These are phyloP conservation scores for Boletus bicolor DNA, from an alignment of 768 basidiomycete species.

Conservation along the genomic window DNA sequence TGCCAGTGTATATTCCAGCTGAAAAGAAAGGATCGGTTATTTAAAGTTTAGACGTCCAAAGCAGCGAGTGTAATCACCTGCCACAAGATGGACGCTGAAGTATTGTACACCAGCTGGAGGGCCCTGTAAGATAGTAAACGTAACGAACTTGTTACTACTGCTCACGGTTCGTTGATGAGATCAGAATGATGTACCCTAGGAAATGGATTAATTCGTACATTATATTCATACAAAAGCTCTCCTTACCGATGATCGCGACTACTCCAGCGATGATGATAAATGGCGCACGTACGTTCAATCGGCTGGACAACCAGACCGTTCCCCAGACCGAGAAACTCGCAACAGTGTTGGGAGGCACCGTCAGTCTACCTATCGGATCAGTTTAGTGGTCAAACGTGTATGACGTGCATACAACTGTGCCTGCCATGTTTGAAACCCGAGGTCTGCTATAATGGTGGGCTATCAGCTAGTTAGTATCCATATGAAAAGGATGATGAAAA, in stretches of 20 bases:
- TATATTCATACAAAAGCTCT: not conserved
- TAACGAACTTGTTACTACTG: not conserved
- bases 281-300: slow-evolving; percentile 42
- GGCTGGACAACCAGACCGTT: slow-evolving; percentile 52
- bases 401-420: slow-evolving; percentile 47
- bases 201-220: not conserved
- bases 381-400: not conserved
- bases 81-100: slow-evolving; percentile 53
- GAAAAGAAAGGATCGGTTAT: not conserved
- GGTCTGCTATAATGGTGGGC: slow-evolving; percentile 57
- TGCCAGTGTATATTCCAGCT: slow-evolving; percentile 57
- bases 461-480: slow-evolving; percentile 17
- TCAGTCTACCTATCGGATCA: slow-evolving; percentile 38
- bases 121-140: not conserved
- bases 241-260: slow-evolving; percentile 50
- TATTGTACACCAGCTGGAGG: slow-evolving; percentile 50
- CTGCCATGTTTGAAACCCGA: slow-evolving; percentile 59
- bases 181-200: slow-evolving; percentile 56
- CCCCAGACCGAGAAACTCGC: slow-evolving; percentile 48
- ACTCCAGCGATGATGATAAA: slow-evolving; percentile 51
- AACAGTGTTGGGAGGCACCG: slow-evolving; percentile 53
- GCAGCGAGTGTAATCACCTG: slow-evolving; percentile 19
- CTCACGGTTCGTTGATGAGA: slow-evolving; percentile 45
- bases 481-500: not conserved
- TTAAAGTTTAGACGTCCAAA: not conserved